phyloP scores from a whole-genome alignment of 139 green algal genomes.

The Tetraselmis striata region DNA sequence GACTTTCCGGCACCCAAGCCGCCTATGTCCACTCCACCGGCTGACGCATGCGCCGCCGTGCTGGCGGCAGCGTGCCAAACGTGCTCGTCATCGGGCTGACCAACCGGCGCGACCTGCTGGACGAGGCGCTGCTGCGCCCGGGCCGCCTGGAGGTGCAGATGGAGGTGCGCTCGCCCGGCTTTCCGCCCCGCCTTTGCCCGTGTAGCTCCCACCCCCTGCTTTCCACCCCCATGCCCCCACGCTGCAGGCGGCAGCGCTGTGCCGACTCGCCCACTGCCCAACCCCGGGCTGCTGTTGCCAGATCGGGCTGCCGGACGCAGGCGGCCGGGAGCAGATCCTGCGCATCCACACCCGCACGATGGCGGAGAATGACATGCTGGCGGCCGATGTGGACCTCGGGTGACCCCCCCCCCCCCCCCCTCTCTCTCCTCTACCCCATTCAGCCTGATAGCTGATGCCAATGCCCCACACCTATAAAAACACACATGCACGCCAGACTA shows the following conservation, averaged over 20 bases:
- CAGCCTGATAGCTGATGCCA: no score
- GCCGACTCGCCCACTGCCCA: not conserved
- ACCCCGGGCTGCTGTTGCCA: not conserved
- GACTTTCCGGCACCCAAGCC: no score
- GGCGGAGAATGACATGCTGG: conserved; percentile 4
- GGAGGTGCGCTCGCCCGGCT: conserved; percentile 3
- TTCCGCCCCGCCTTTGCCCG: not conserved
- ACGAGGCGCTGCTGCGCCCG: conserved; percentile 28
- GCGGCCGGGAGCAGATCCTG: conserved; percentile 23
- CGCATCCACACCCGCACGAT: conserved; percentile 23
- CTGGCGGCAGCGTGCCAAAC: conserved; percentile 17
- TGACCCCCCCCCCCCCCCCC: not conserved
- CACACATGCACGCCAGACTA: no score
- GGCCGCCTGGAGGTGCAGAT: conserved; percentile 23
- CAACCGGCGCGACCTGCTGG: conserved; percentile 36
- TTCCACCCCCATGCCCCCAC: not conserved
- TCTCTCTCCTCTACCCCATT: no score
- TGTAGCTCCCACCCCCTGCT: not conserved
- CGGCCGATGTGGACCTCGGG: conserved; percentile 18
- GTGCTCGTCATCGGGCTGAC: conserved; percentile 35
- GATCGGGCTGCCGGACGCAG: conserved; percentile 17
- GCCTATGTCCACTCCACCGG: no score
- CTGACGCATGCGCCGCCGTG: no score
- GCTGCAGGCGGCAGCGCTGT: not conserved
- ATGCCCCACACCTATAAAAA: no score